A percentile compares a stretch with the other conserved stretches of the same genome.
Conservation (phyloP, 495 filamentous ascomycete species). For the Astrocystis sublimbata region DNA sequence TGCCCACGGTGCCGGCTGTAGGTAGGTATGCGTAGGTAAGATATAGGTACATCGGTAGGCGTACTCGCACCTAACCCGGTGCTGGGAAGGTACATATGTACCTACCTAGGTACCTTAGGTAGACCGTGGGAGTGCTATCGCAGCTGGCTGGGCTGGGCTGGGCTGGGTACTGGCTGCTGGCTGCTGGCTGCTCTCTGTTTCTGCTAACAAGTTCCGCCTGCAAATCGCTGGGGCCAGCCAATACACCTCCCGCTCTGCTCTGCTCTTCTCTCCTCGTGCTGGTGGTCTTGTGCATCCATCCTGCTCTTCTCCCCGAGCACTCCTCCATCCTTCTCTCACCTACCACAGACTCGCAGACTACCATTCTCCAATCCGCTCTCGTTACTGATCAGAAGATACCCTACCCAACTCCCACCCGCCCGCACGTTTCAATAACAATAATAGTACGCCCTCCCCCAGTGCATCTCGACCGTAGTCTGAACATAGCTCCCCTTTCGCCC, state of each 20-base stretch:
- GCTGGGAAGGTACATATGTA: too few species aligned
- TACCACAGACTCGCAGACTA: constrained; percentile 13
- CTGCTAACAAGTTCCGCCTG: background rate
- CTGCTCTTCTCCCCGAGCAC: background rate
- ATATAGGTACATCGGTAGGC: too few species aligned
- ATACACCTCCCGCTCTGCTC: constrained; percentile 18
- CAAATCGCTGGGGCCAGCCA: too few species aligned
- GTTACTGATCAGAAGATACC: too few species aligned
- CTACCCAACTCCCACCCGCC: background rate
- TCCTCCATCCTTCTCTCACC: constrained; percentile 14
- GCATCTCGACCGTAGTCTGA: constrained; percentile 7
- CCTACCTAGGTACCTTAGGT: too few species aligned
- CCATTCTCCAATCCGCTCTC: constrained; percentile 17
- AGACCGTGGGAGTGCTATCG: too few species aligned
- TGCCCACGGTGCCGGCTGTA: too few species aligned
- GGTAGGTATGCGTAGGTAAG: too few species aligned
- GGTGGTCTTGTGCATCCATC: constrained; percentile 19
- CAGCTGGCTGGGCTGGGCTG: too few species aligned
- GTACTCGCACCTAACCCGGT: too few species aligned
- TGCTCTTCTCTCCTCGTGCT: too few species aligned
- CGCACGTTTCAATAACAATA: background rate
- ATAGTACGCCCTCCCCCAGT: constrained; percentile 8
- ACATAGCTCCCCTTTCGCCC: constrained; percentile 3
- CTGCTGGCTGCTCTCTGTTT: background rate
- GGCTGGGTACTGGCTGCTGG: background rate